phyloP scores from a whole-genome alignment of 2,329 filamentous ascomycete genomes.

The Gyromitra esculenta region DNA sequence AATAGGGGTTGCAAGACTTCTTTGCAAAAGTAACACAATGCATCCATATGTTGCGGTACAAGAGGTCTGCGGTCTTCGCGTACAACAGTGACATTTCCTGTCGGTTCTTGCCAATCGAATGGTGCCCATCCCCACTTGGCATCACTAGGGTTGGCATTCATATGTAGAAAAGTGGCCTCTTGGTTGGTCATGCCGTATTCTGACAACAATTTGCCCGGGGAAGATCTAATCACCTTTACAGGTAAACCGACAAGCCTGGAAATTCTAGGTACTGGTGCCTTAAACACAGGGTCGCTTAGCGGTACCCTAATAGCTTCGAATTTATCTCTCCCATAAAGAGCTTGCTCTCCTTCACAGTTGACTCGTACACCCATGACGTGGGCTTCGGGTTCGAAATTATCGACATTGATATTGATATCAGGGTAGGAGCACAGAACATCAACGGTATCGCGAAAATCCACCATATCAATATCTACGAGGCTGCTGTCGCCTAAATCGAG shows the following conservation, averaged over 20 bases:
- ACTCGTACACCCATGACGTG: conserved; percentile 17
- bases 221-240: not conserved
- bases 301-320: conserved; percentile 14
- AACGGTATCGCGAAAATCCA: conserved; percentile 28
- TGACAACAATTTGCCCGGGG: not conserved
- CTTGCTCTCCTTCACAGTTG: conserved; percentile 30
- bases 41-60: conserved; percentile 21
- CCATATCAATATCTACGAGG: conserved; percentile 10
- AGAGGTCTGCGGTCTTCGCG: not conserved
- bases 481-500: not conserved
- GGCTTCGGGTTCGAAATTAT: not conserved
- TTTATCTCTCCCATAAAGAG: not conserved
- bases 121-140: conserved; percentile 28
- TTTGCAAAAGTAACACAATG: conserved; percentile 26
- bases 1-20: conserved; percentile 25
- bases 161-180: conserved; percentile 9
- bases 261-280: conserved; percentile 15
- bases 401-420: not conserved
- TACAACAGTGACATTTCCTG: conserved; percentile 27
- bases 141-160: not conserved
- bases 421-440: conserved; percentile 25
- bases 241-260: conserved; percentile 23
- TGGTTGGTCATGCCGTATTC: conserved; percentile 18
- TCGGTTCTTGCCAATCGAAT: conserved; percentile 14
- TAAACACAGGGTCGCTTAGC: conserved; percentile 2